Conservation (phyloP, 2,329 filamentous ascomycete genomes). For the Cryphonectria carpinicola region DNA sequence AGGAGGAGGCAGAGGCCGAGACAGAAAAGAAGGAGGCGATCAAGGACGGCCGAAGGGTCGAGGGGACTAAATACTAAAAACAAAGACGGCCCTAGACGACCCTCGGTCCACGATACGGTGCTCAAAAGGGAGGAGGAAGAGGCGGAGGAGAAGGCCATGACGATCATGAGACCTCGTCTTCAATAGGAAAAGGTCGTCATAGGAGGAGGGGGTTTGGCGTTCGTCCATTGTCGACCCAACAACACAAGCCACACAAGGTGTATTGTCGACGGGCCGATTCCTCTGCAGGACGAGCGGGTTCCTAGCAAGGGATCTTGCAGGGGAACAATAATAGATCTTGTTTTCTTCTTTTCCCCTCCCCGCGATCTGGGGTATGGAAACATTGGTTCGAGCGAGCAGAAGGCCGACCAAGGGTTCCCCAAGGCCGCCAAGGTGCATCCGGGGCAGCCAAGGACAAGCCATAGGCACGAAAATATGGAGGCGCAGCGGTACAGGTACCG, state of each 20-base stretch:
- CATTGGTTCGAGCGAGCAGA: conserved; percentile 4
- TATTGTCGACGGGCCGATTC: conserved; percentile 6
- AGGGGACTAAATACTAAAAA: neutral
- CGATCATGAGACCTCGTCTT: neutral
- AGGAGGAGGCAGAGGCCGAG: neutral
- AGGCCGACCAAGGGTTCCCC: neutral
- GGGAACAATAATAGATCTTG: neutral
- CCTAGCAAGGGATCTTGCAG: neutral
- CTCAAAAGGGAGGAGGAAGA: neutral
- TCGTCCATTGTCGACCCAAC: neutral
- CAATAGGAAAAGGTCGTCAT: neutral
- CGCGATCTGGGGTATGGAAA: neutral
- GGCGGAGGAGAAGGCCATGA: conserved; percentile 5
- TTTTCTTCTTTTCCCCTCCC: neutral
- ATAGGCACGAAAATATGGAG: neutral
- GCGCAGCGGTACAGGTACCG: neutral
- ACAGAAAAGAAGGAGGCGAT: conserved; percentile 7
- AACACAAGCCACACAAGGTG: neutral
- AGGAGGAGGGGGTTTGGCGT: neutral
- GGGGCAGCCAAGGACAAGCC: too few relatives aligned
- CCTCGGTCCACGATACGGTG: conserved; percentile 7
- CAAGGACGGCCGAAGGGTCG: neutral
- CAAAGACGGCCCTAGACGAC: conserved; percentile 4
- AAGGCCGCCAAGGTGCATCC: too few relatives aligned
- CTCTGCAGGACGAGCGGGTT: neutral